Conservation (phyloP, 2,329 filamentous ascomycete genomes). For the Ascocoryne sarcoides region DNA sequence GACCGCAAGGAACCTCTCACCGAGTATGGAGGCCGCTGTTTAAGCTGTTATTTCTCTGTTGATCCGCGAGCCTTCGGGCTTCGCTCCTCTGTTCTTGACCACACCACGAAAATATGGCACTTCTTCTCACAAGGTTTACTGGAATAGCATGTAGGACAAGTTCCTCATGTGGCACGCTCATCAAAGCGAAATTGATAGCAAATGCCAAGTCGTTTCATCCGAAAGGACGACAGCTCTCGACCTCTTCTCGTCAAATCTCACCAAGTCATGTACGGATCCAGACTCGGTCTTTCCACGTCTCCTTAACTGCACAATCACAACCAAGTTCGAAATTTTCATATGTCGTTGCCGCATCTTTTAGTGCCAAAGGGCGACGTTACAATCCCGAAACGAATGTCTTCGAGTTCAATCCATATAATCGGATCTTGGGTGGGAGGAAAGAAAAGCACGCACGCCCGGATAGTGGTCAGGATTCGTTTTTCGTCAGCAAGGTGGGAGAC, state of each 20-base stretch:
- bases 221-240: background rate
- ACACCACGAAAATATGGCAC: conserved; percentile 15
- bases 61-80: conserved; percentile 21
- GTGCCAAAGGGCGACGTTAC: conserved; percentile 61
- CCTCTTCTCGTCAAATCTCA: background rate
- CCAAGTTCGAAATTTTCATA: conserved; percentile 44
- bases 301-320: conserved; percentile 10
- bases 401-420: conserved; percentile 57
- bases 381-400: conserved; percentile 61
- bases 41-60: conserved; percentile 4
- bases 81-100: conserved; percentile 8
- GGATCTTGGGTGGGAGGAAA: conserved; percentile 29
- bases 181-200: background rate
- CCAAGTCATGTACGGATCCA: background rate
- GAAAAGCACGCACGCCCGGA: conserved; percentile 57
- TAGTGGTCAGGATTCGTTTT: conserved; percentile 94
- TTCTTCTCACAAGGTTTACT: conserved; percentile 13
- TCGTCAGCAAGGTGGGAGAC: conserved; percentile 72
- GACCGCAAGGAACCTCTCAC: too few relatives aligned
- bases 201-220: background rate
- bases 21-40: conserved; percentile 3
- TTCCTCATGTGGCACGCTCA: background rate
- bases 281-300: conserved; percentile 11
- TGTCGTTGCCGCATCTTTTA: conserved; percentile 65
- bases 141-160: conserved; percentile 5